Evolutionary conservation across 805 yeast species (phyloP).

Genomic region (Candida ascalaphidarum): DNA sequence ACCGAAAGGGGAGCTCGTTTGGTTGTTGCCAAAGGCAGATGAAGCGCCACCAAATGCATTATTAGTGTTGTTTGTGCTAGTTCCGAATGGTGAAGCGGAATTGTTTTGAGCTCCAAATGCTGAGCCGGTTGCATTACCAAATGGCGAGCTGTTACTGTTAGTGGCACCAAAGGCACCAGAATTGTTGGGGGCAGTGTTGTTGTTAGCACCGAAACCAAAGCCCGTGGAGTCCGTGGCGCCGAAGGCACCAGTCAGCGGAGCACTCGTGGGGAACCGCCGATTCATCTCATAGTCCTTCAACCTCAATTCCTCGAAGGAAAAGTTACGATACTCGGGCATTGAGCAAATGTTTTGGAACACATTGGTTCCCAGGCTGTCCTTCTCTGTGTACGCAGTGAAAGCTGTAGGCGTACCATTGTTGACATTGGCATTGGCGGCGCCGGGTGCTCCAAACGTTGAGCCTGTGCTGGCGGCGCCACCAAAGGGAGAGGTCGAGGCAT

Average conservation of each 20-base stretch:
- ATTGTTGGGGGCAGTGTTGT: constrained; percentile 8
- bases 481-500: constrained; percentile 10
- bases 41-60: constrained; percentile 15
- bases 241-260: constrained; percentile 14
- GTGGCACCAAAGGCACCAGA: constrained; percentile 14
- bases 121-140: constrained; percentile 11
- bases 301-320: constrained; percentile 82
- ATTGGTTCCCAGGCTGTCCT: constrained; percentile 54
- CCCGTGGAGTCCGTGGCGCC: constrained; percentile 19
- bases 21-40: constrained; percentile 19
- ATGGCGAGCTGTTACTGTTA: constrained; percentile 14
- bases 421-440: constrained; percentile 14
- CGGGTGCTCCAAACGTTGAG: constrained; percentile 12
- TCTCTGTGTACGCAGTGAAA: constrained; percentile 61
- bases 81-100: constrained; percentile 36
- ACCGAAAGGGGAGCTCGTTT: constrained; percentile 14
- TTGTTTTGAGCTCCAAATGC: constrained; percentile 16
- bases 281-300: constrained; percentile 77
- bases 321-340: constrained; percentile 86
- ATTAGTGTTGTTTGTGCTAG: constrained; percentile 9
- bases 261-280: constrained; percentile 48
- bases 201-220: constrained; percentile 22
- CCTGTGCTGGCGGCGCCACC: constrained; percentile 12
- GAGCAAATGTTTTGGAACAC: constrained; percentile 67
- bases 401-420: constrained; percentile 73